These are phyloP conservation scores for Mycena kentingensis DNA, from an alignment of 768 basidiomycete genomes.

Conservation along the genomic window DNA sequence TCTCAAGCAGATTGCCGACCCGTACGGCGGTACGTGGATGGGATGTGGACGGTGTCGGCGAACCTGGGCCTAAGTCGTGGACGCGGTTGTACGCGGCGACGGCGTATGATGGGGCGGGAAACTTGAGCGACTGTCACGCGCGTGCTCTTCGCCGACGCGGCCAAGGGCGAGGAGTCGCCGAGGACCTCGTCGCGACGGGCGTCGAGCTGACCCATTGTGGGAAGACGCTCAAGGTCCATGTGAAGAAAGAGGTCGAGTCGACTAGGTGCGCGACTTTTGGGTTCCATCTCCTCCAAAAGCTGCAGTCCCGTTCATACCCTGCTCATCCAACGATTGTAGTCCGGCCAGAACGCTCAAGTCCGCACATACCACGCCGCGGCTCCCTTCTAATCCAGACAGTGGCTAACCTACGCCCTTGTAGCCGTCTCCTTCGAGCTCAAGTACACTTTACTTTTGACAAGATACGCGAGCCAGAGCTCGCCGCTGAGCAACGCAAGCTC, in stretches of 20 bases:
- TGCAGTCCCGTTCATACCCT: no score
- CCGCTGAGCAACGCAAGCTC: slow-evolving; percentile 12
- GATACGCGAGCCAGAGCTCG: slow-evolving; percentile 14
- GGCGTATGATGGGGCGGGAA: slow-evolving; percentile 24
- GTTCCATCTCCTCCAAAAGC: no score
- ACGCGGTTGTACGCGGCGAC: slow-evolving; percentile 33
- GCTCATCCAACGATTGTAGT: no score
- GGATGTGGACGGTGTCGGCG: slow-evolving; percentile 23
- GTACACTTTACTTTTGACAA: slow-evolving; percentile 12
- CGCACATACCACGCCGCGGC: slow-evolving; percentile 30
- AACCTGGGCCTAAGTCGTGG: slow-evolving; percentile 30
- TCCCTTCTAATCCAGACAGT: no score
- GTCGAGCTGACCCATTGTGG: slow-evolving; percentile 44
- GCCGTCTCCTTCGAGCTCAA: slow-evolving; percentile 3
- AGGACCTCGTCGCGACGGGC: slow-evolving; percentile 43
- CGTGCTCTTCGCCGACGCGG: slow-evolving; percentile 27
- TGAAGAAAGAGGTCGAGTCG: slow-evolving; percentile 53
- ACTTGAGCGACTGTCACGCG: slow-evolving; percentile 26
- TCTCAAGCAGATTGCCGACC: slow-evolving; percentile 28
- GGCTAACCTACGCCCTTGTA: no score
- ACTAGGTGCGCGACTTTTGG: no score
- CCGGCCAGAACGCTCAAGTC: slow-evolving; percentile 52
- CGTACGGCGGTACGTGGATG: slow-evolving; percentile 32
- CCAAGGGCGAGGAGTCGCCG: slow-evolving; percentile 7
- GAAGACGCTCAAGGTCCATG: slow-evolving; percentile 36